Evolutionary conservation across 345 rosid species (phyloP), one percentile per base, ranked within the genome.

Genomic region (Gossypium rotundifolium): DNA sequence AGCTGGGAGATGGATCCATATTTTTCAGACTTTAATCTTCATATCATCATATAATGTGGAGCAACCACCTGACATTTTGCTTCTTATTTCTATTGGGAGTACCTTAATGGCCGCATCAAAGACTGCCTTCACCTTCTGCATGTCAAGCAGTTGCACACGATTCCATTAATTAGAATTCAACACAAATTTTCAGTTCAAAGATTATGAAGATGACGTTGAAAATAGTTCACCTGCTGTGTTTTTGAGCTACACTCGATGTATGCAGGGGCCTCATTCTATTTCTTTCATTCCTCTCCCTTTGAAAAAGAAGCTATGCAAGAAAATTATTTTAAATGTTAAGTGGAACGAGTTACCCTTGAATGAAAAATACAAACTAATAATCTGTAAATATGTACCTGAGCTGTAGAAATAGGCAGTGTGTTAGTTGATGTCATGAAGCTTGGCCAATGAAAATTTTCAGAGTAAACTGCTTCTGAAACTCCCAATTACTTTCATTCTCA

Each of bases 271-370:
- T 88, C 90, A 69, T 92, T 94, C 81, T 85, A 84, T 82, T 90
- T 94, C 89, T 77, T 90, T 77, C 91, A 85, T 69, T 94, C 97
- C 89, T 94, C 98, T 66, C 98, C 98, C 98, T 94, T 76, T 17
- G 40, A 74, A 58, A 62, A 76, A 55, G 62, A 58, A 73, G 23
- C 13, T 70, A 70, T 75, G 17, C 13, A 49, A 44, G 23, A 76
- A 17, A 60, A 60, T 45, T 20, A 46, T 8, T 57, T 9, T 17
- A 45, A 45, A 45, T 22, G 55, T 65, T 46, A 48, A n/a, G 40
- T 12, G 23, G 6, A 51, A 51, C 54, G 12, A 48, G 63, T 17
- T 25, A 6, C 18, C 10, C 7, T 17, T 42, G 53, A 38, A 54
- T 33, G 45, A n/a, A 52, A 13, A 48, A 40, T 9, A 60, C 3